A percentile compares a stretch with the other conserved stretches of the same genome.
Evolutionary conservation across 1,139 yeast genomes (phyloP).

Genomic region (Spencermartinsiella ligniputridi): DNA sequence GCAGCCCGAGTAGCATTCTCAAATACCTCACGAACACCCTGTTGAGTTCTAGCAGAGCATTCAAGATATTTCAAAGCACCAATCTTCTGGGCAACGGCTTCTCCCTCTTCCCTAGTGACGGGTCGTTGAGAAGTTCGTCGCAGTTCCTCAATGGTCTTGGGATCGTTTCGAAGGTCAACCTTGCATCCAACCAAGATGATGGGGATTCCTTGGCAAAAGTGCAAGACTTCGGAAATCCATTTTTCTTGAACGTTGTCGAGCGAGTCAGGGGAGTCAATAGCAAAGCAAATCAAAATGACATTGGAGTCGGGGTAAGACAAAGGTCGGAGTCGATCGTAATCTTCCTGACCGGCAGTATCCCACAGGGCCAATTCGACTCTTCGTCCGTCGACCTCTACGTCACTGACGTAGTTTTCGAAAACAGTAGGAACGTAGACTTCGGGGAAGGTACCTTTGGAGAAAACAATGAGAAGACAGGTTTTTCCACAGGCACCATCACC

Average conservation of each 20-base stretch:
- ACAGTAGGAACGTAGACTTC: constrained; percentile 95
- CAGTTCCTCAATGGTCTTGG: constrained; percentile 73
- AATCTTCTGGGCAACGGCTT: constrained; percentile 72
- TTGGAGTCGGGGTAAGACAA: constrained; percentile 90
- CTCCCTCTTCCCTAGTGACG: constrained; percentile 79
- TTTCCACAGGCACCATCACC: constrained; percentile 98
- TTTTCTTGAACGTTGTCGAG: constrained; percentile 89
- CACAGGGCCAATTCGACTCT: constrained; percentile 90
- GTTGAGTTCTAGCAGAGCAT: constrained; percentile 80
- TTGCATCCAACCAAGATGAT: constrained; percentile 88
- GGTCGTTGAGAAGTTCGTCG: constrained; percentile 83
- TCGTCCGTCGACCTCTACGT: constrained; percentile 88
- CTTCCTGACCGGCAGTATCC: constrained; percentile 99
- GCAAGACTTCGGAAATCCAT: constrained; percentile 92
- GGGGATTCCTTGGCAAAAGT: constrained; percentile 94
- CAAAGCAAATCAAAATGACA: constrained; percentile 87
- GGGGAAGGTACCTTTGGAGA: constrained; percentile 93
- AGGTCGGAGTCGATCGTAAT: constrained; percentile 92
- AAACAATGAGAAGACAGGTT: constrained; percentile 52
- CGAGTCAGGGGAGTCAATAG: constrained; percentile 88
- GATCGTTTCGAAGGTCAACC: constrained; percentile 76
- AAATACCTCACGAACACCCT: constrained; percentile 73
- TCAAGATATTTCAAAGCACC: constrained; percentile 80
- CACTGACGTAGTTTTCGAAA: constrained; percentile 91
- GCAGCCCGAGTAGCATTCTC: constrained; percentile 91